phyloP scores from a whole-genome alignment of 1,284 basidiomycete species.

The Amylostereum areolatum region DNA sequence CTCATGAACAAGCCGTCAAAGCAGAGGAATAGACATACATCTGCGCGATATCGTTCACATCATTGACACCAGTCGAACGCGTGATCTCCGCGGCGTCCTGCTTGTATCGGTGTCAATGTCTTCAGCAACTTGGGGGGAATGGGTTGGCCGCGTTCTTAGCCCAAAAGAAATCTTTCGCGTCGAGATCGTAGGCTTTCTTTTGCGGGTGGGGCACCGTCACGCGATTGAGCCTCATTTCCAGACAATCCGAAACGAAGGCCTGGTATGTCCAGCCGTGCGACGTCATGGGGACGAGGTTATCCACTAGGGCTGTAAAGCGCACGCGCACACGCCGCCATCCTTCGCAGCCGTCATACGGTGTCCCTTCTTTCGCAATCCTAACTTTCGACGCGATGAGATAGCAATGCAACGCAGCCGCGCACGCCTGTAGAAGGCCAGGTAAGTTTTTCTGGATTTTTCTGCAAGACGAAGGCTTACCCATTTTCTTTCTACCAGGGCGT shows the following conservation, averaged over 20 bases:
- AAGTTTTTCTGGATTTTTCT: no score
- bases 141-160: slow-evolving; percentile 93
- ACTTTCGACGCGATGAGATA: no score
- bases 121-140: slow-evolving; percentile 97
- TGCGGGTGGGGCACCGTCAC: slow-evolving; percentile 74
- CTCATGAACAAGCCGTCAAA: slow-evolving; percentile 3
- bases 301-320: no score
- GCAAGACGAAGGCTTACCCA: no score
- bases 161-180: slow-evolving; percentile 99
- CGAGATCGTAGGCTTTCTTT: slow-evolving; percentile 93
- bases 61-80: slow-evolving; percentile 91
- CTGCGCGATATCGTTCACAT: slow-evolving; percentile 92
- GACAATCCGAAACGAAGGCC: slow-evolving; percentile 94
- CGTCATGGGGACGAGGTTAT: slow-evolving; percentile 91
- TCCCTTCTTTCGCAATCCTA: no score
- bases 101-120: slow-evolving; percentile 98
- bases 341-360: no score
- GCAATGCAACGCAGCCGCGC: no score
- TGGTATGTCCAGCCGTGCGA: slow-evolving; percentile 99
- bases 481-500: no score
- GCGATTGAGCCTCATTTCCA: slow-evolving; percentile 97
- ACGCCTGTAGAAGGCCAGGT: no score
- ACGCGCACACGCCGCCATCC: no score
- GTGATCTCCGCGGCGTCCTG: slow-evolving; percentile 97
- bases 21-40: slow-evolving; percentile 48